phyloP scores from a whole-genome alignment of 345 rosid species.

The Rhodamnia rubescens region DNA sequence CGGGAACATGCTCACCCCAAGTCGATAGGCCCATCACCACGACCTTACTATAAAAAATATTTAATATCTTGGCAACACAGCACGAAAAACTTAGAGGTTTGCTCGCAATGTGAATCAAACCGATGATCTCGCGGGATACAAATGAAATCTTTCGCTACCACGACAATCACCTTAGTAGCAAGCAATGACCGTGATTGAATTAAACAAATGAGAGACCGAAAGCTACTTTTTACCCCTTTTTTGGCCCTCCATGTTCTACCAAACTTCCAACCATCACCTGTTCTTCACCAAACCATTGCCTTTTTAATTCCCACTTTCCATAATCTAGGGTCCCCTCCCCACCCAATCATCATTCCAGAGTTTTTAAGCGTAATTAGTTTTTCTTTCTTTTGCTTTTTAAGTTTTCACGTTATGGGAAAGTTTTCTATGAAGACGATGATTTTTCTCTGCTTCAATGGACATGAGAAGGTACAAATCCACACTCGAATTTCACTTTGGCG shows the following conservation, averaged over 20 bases:
- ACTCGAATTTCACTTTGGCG: not conserved
- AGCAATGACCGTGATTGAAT: not conserved
- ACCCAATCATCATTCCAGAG: not conserved
- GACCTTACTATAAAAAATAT: not conserved
- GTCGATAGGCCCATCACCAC: not conserved
- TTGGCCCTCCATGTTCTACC: not conserved
- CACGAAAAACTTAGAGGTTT: not conserved
- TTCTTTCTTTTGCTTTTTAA: not conserved
- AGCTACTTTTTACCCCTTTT: not conserved
- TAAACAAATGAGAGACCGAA: not conserved
- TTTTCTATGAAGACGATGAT: not conserved
- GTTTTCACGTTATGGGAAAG: not conserved
- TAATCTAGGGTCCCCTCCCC: not conserved
- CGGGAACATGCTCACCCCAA: rapidly evolving
- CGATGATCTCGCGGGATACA: not conserved
- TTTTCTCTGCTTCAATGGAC: not conserved
- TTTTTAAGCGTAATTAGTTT: not conserved
- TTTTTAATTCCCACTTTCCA: not conserved
- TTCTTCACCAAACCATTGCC: not conserved
- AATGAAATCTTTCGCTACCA: rapidly evolving
- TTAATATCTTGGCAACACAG: not conserved
- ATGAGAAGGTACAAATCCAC: not conserved
- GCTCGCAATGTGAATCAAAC: not conserved
- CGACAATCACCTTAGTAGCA: not conserved
- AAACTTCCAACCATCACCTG: not conserved